Conservation (phyloP, 2,329 filamentous ascomycete species). For the Fusarium protoensiforme region DNA sequence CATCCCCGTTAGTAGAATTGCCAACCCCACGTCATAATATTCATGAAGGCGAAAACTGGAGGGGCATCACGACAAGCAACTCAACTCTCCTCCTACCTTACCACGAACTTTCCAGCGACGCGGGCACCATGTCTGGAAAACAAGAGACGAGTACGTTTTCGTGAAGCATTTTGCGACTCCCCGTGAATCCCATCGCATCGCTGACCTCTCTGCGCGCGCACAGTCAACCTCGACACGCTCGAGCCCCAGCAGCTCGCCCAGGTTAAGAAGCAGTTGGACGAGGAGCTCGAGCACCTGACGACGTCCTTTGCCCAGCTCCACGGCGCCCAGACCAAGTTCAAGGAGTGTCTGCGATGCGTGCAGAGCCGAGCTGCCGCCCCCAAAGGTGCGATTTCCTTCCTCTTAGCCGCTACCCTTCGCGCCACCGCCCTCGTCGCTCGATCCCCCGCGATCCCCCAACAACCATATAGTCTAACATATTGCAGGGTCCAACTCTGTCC, state of each 20-base stretch:
- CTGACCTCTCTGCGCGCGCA: neutral
- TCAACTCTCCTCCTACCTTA: constrained; percentile 14
- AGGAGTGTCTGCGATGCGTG: constrained; percentile 87
- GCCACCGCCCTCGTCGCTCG: neutral
- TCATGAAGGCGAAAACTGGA: constrained; percentile 42
- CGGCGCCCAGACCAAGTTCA: constrained; percentile 90
- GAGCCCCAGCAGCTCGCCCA: constrained; percentile 86
- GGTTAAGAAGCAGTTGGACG: constrained; percentile 95
- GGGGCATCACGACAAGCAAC: constrained; percentile 33
- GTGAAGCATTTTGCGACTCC: neutral
- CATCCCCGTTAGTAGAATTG: constrained; percentile 46
- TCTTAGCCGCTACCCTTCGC: neutral
- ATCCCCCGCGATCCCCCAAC: neutral
- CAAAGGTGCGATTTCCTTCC: constrained; percentile 41
- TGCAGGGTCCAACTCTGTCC: constrained; percentile 65
- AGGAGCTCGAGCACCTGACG: constrained; percentile 95
- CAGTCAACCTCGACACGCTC: constrained; percentile 77
- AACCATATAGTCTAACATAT: constrained; percentile 16
- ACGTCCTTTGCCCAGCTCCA: constrained; percentile 90
- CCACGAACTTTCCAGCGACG: constrained; percentile 11
- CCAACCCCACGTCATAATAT: constrained; percentile 47
- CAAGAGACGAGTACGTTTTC: constrained; percentile 46
- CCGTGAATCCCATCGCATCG: neutral
- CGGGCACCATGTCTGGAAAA: constrained; percentile 46
- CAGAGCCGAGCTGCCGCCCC: constrained; percentile 52